These are phyloP conservation scores for Plectosphaerella plurivora DNA, from an alignment of 2,329 filamentous ascomycete species.

Conservation along the genomic window DNA sequence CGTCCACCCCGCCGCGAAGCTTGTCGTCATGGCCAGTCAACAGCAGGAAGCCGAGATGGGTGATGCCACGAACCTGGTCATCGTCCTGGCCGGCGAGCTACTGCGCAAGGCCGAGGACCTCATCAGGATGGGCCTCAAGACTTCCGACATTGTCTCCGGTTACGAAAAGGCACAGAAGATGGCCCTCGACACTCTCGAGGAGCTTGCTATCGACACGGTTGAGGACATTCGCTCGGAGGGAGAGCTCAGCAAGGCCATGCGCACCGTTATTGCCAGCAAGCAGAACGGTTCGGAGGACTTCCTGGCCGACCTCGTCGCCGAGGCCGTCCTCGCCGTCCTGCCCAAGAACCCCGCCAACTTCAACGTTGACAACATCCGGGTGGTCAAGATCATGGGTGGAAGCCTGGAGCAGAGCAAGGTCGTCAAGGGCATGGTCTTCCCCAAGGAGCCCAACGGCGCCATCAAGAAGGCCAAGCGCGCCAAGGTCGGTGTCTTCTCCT, in stretches of 20 bases:
- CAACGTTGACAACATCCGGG: conserved; percentile 97
- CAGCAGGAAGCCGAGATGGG: conserved; percentile 99
- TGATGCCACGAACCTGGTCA: conserved; percentile 96
- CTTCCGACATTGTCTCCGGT: conserved; percentile 92
- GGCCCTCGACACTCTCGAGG: conserved; percentile 79
- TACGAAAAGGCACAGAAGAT: conserved; percentile 94
- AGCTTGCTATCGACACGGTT: conserved; percentile 87
- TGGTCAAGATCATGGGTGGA: conserved; percentile 99
- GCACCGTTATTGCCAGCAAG: conserved; percentile 94
- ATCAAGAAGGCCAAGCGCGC: conserved; percentile 88
- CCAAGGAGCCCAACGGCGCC: conserved; percentile 85
- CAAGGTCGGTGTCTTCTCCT: conserved; percentile 96
- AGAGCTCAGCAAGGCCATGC: conserved; percentile 91
- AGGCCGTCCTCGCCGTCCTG: conserved; percentile 79
- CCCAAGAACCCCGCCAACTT: conserved; percentile 95
- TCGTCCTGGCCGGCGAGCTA: conserved; percentile 90
- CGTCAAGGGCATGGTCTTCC: conserved; percentile 97
- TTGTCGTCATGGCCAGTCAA: conserved; percentile 97
- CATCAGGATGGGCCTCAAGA: conserved; percentile 93
- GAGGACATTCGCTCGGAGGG: conserved; percentile 73
- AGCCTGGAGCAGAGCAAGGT: conserved; percentile 91
- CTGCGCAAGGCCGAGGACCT: conserved; percentile 96
- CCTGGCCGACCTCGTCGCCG: conserved; percentile 80
- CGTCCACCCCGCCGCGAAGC: conserved; percentile 94
- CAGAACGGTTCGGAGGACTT: conserved; percentile 91